Evolutionary conservation across 441 rosid species (phyloP).

Genomic region (Croton laevigatus): DNA sequence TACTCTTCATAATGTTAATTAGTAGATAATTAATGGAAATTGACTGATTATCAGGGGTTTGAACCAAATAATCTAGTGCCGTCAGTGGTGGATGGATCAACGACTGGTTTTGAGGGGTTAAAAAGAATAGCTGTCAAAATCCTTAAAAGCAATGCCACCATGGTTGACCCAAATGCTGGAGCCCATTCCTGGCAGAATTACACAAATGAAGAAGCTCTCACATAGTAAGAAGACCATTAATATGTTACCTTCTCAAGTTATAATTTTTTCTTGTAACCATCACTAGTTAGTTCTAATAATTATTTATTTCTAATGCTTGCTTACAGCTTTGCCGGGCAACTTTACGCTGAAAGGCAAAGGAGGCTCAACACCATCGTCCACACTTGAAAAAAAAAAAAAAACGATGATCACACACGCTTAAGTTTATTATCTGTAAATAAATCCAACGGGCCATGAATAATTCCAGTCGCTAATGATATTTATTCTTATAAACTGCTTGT

Average conservation of each 20-base stretch:
- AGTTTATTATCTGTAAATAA: neutral
- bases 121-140: neutral
- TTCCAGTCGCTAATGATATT: neutral
- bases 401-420: neutral
- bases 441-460: neutral
- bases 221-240: neutral
- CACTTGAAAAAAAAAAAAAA: neutral
- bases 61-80: neutral
- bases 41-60: neutral
- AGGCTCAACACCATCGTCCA: neutral
- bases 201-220: conserved; percentile 5
- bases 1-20: neutral
- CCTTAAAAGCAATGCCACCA: neutral
- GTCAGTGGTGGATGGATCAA: neutral
- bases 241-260: neutral
- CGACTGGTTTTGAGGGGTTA: neutral
- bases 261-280: neutral
- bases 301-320: neutral
- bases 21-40: neutral
- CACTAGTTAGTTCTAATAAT: neutral
- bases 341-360: conserved; percentile 3
- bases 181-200: neutral
- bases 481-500: neutral
- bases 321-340: neutral
- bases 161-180: conserved; percentile 6